Conservation (phyloP, 192 early-diverging fungal species). For the Entomortierella beljakovae region DNA sequence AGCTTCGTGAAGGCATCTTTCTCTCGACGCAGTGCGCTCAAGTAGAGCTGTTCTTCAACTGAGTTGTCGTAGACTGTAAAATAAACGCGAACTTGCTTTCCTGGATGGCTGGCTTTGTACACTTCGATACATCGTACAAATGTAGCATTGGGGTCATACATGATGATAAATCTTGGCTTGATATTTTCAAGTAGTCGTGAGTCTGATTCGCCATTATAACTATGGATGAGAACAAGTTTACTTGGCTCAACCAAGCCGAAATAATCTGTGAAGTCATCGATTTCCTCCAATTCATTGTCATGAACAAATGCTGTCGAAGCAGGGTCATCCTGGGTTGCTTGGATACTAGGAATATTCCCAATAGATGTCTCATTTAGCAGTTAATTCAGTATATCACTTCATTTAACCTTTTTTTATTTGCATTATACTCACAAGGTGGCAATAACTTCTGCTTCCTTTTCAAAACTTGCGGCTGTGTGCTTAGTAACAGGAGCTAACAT, state of each 20-base stretch:
- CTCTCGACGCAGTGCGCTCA: slow-evolving; percentile 86
- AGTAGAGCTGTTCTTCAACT: slow-evolving; percentile 93
- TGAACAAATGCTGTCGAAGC: slow-evolving; percentile 19
- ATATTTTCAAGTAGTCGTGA: slow-evolving; percentile 72
- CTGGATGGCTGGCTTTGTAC: slow-evolving; percentile 64
- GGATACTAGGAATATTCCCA: slow-evolving; percentile 10
- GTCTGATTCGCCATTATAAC: slow-evolving; percentile 73
- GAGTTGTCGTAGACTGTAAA: slow-evolving; percentile 96
- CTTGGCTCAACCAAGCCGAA: slow-evolving; percentile 62
- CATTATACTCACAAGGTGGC: slow-evolving; percentile 58
- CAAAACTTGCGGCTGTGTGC: slow-evolving; percentile 19
- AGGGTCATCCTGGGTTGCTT: slow-evolving; percentile 11
- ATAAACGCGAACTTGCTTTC: slow-evolving; percentile 77
- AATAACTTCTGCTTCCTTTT: slow-evolving; percentile 54
- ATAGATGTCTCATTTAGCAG: not conserved
- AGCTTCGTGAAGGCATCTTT: slow-evolving; percentile 95
- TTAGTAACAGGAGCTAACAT: slow-evolving; percentile 22
- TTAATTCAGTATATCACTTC: not conserved
- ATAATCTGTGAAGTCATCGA: slow-evolving; percentile 55
- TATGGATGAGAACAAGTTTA: slow-evolving; percentile 64
- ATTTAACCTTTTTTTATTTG: too few relatives aligned
- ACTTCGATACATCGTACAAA: slow-evolving; percentile 92
- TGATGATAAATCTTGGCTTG: slow-evolving; percentile 83
- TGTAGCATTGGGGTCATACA: slow-evolving; percentile 90
- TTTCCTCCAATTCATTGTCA: slow-evolving; percentile 59